Conservation (phyloP, 2,329 filamentous ascomycete genomes). For the Exophiala viscosa region DNA sequence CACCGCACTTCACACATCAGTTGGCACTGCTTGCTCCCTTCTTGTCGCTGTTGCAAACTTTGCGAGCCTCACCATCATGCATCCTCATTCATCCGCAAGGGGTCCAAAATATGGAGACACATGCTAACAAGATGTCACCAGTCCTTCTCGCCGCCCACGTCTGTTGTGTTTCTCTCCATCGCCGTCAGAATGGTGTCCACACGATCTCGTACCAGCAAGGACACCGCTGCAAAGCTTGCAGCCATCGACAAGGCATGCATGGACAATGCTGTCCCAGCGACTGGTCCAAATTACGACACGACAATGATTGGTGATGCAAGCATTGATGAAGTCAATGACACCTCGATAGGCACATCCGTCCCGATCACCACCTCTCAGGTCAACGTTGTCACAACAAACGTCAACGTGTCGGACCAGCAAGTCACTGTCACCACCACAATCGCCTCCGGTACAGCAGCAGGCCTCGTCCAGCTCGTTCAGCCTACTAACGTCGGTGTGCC, state of each 20-base stretch:
- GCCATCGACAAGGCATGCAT: constrained; percentile 5
- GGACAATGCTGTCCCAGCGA: background rate
- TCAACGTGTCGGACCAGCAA: background rate
- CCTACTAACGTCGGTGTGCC: too few relatives aligned
- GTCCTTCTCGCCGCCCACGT: background rate
- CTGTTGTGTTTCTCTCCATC: background rate
- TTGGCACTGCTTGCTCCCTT: too few relatives aligned
- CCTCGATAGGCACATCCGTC: background rate
- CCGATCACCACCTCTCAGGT: background rate
- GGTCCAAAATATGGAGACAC: background rate
- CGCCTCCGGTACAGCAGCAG: too few relatives aligned
- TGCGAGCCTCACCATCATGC: background rate
- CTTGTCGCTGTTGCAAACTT: background rate
- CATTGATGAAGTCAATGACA: background rate
- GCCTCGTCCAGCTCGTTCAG: too few relatives aligned
- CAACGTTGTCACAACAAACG: background rate
- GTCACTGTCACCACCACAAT: background rate
- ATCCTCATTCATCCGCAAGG: background rate
- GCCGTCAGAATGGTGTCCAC: constrained; percentile 11
- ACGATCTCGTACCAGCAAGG: background rate
- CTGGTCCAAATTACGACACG: background rate
- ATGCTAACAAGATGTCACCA: background rate
- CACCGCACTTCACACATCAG: too few relatives aligned
- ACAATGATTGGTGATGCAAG: background rate
- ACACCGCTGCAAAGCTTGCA: background rate